Evolutionary conservation across 495 filamentous ascomycete species (phyloP), one percentile per base, ranked within the genome.

Genomic region (Hypomontagnella submonticulosa): DNA sequence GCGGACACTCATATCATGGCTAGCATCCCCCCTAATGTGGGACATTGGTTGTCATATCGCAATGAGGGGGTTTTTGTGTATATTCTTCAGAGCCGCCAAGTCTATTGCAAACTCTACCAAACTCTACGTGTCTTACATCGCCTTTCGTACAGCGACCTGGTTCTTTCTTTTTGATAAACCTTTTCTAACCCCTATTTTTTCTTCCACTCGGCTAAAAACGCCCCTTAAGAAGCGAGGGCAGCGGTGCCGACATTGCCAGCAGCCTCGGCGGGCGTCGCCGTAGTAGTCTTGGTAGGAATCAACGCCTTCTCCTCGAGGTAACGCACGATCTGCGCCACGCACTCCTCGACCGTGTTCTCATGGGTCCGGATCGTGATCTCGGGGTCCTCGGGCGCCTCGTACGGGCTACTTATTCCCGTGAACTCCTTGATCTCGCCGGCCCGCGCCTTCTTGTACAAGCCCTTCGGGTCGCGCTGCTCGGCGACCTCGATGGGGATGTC

Each of bases 391-490:
- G 95, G 96, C 44, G 85, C 90, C 85, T 99, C 95, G 77, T 99
- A 99, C 4, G 95, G 95, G 27, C 93, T 92, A 49, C 85, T 88
- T 61, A 99, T 92, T 8, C 95, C 96, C 10, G 95, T 99, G 73
- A 99, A 99, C 67, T 98, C 93, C 82, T 94, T 94, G 73, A 98
- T 97, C 73, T 94, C 85, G 11, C 95, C 95, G 48, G 88, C 88
- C 13, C 93, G 82, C 4, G 95, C 95, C 86, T 97, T 97, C 86
- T 96, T 96, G 75, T 99, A 99, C 57, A 99, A 76, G 7, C 94
- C 96, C 85, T 99, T 99, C 19, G 95, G 95, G 74, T 99, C 95
- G 59, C 95, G 84, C 81, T 90, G 77, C 85, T 99, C 96, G n/a
- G 96, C 95, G 34, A 91, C 90, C 75, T 89, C 90, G 57, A 98